phyloP scores from a whole-genome alignment of 2,329 filamentous ascomycete genomes.

The Colletotrichum echinochloae region DNA sequence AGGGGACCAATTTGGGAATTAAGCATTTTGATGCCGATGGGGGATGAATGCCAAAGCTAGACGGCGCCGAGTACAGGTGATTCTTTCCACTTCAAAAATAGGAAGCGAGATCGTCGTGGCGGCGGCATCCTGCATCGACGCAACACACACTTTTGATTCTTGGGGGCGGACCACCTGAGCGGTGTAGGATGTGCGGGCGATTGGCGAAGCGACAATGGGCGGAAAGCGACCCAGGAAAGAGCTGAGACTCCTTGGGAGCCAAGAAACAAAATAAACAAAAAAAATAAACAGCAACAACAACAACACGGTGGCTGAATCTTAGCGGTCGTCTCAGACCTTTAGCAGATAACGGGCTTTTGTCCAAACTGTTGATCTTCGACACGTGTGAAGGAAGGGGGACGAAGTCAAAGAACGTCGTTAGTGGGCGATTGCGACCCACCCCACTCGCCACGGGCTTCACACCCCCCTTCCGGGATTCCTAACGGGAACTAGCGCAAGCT shows the following conservation, averaged over 20 bases:
- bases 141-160: background rate
- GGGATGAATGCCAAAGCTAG: background rate
- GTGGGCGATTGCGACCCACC: conserved; percentile 26
- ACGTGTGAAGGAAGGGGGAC: conserved; percentile 21
- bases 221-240: background rate
- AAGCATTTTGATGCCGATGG: conserved; percentile 15
- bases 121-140: conserved; percentile 13
- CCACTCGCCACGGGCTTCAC: conserved; percentile 38
- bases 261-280: too few species aligned
- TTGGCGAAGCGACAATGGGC: conserved; percentile 14
- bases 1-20: conserved; percentile 14
- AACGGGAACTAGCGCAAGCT: conserved; percentile 41
- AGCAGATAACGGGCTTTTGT: conserved; percentile 8
- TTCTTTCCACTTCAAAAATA: background rate
- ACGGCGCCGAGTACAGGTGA: background rate
- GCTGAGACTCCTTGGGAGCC: background rate
- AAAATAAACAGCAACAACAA: too few species aligned
- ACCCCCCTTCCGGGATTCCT: conserved; percentile 34
- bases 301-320: conserved; percentile 7
- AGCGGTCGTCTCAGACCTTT: conserved; percentile 1
- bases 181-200: background rate
- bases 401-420: conserved; percentile 31
- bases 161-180: background rate
- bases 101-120: conserved; percentile 1
- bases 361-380: conserved; percentile 17